Percentiles rank a stretch among this genome's conserved stretches.
phyloP scores from a whole-genome alignment of 2,329 filamentous ascomycete species.

The Colletotrichum spaethianum region DNA sequence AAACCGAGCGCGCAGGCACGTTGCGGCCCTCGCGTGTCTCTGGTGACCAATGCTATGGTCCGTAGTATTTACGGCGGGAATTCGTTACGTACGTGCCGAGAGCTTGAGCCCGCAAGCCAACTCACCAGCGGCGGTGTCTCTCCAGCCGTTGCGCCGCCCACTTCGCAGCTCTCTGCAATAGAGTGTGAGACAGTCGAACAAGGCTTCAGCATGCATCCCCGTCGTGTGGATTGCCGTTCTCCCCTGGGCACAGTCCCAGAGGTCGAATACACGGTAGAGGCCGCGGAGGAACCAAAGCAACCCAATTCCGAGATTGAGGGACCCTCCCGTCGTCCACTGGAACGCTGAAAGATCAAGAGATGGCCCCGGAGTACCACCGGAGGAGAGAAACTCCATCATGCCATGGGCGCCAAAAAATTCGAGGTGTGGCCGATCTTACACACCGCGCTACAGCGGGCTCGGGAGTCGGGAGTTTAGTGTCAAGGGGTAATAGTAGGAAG shows the following conservation, averaged over 20 bases:
- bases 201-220: background rate
- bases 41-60: background rate
- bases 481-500: conserved; percentile 4
- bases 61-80: background rate
- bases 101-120: background rate
- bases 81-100: conserved; percentile 13
- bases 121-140: background rate
- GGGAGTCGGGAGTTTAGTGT: conserved; percentile 15
- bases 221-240: background rate
- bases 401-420: background rate
- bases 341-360: conserved; percentile 24
- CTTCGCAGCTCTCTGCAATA: background rate
- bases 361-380: conserved; percentile 36
- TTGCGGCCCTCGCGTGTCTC: background rate
- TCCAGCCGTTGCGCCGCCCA: background rate
- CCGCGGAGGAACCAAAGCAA: background rate
- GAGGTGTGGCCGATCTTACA: background rate
- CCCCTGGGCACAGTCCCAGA: conserved; percentile 28
- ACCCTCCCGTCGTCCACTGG: conserved; percentile 19
- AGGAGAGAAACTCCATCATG: conserved; percentile 27
- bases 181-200: background rate
- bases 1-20: background rate
- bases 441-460: conserved; percentile 11
- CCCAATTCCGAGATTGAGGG: conserved; percentile 30
- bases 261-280: conserved; percentile 22